A percentile compares a stretch with the other conserved stretches of the same genome.
Evolutionary conservation across 306 rosid species (phyloP).

Genomic region (Prunus dulcis): DNA sequence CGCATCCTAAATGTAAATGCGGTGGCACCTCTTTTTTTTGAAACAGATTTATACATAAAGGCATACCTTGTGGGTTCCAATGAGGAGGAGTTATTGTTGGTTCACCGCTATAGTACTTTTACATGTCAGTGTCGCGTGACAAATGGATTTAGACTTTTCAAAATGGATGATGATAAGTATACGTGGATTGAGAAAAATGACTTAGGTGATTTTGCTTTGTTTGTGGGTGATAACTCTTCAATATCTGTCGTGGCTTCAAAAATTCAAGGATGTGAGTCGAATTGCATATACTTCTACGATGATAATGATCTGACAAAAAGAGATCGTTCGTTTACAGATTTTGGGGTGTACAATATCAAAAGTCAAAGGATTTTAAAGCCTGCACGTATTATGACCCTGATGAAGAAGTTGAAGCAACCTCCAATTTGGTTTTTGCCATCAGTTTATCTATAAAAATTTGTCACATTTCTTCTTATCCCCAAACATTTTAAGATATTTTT

Average conservation of each 20-base stretch:
- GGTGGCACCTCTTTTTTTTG: not conserved
- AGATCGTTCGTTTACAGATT: not conserved
- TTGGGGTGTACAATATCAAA: not conserved
- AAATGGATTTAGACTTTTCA: not conserved
- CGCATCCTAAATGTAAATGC: not conserved
- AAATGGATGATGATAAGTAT: not conserved
- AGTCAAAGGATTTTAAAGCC: not conserved
- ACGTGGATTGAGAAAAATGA: not conserved
- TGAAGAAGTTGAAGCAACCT: not conserved
- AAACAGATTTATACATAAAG: not conserved
- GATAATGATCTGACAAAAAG: not conserved
- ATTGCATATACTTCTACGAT: not conserved
- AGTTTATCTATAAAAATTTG: not conserved
- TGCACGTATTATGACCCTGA: not conserved
- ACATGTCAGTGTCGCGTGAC: not conserved
- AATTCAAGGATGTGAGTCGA: not conserved
- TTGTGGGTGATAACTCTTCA: not conserved
- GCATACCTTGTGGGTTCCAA: not conserved
- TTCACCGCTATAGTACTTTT: not conserved
- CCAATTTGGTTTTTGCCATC: not conserved
- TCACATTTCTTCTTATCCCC: no score
- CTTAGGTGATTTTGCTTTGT: not conserved
- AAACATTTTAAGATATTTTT: no score
- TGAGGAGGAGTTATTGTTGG: constrained; percentile 2
- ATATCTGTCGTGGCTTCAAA: not conserved